Evolutionary conservation across 2,329 filamentous ascomycete genomes (phyloP), one percentile per base, ranked within the genome.

Genomic region (Alternaria ethzedia): DNA sequence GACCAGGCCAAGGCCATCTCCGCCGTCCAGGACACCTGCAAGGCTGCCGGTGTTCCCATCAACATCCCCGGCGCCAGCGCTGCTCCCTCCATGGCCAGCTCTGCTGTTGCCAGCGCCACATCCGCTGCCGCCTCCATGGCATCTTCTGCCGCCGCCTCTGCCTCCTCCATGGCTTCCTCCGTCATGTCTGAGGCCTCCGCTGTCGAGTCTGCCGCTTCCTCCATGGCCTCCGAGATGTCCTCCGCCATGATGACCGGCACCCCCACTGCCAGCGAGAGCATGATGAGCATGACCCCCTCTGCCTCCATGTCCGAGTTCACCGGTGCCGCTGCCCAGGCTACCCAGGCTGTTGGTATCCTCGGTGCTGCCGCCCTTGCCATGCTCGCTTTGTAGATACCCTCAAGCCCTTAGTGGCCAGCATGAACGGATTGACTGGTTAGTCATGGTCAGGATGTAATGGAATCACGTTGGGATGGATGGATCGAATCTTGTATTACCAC

Each of bases 1-100:
- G 82, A 84, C 65, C 80, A 82, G 67, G 71, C 63, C 47, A 57
- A 67, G 25, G 71, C 74, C 65, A 73, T 78, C 62, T 43, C 63
- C 8, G 74, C 70, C 20, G 76, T 80, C 50, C 61, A 75, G 62
- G 59, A 63, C 17, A 76, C 77, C n/a, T 82, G 78, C 73, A 20
- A 62, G 23, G 70, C 72, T 11, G 74, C 72, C 45, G 79, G 78
- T 59, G 70, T 70, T 12, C 69, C 73, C 57, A 70, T 80, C 59
- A 57, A 57, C 50, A 71, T 79, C 49, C 74, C 77, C n/a, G 36
- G 54, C n/a, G 43, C 44, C 28, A 30, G 59, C 26, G 54, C 66
- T 55, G 57, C 65, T 9, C 47, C 63, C 25, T 59, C 61, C 11
- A 32, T 51, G 20, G 63, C 60, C 28, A 47, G 32, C 54, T 65